Percentiles rank a stretch among this genome's conserved stretches.
phyloP scores from a whole-genome alignment of 139 green algal species.

The Tetraselmis striata region DNA sequence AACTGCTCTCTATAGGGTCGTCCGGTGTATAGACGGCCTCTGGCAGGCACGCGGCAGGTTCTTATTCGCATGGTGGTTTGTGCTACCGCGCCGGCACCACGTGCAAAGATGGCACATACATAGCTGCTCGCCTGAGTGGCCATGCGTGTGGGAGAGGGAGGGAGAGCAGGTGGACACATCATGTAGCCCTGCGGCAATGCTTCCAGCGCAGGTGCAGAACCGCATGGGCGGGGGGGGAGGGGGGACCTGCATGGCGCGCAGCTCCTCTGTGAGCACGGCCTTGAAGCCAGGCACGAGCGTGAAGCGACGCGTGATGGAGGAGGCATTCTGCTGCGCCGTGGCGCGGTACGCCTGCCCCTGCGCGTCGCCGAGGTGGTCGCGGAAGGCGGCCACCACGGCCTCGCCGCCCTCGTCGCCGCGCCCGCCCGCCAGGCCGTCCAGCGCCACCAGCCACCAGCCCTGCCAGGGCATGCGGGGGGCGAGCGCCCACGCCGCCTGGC shows the following conservation, averaged over 20 bases:
- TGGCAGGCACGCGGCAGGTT: no score
- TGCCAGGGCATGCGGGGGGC: slow-evolving; percentile 7
- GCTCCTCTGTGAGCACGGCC: slow-evolving; percentile 44
- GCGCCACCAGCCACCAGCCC: slow-evolving; percentile 21
- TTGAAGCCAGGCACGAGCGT: slow-evolving; percentile 42
- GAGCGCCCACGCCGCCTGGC: not conserved
- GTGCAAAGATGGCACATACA: no score
- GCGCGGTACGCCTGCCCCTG: not conserved
- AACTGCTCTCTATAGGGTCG: no score
- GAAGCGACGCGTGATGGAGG: slow-evolving; percentile 46
- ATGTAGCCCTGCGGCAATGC: no score
- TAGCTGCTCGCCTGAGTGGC: no score
- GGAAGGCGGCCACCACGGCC: not conserved
- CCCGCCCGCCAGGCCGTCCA: slow-evolving; percentile 8
- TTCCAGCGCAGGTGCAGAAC: no score
- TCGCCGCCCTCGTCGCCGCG: not conserved
- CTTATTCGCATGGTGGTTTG: no score
- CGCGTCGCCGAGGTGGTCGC: not conserved
- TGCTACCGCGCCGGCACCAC: no score
- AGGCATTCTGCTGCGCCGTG: slow-evolving; percentile 33
- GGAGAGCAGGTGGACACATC: no score
- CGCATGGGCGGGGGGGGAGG: no score
- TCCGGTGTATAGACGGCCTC: no score
- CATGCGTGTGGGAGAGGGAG: no score
- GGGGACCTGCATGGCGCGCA: slow-evolving; percentile 29